These are phyloP conservation scores for Balansia obtecta DNA, from an alignment of 2,329 filamentous ascomycete genomes.

Conservation along the genomic window DNA sequence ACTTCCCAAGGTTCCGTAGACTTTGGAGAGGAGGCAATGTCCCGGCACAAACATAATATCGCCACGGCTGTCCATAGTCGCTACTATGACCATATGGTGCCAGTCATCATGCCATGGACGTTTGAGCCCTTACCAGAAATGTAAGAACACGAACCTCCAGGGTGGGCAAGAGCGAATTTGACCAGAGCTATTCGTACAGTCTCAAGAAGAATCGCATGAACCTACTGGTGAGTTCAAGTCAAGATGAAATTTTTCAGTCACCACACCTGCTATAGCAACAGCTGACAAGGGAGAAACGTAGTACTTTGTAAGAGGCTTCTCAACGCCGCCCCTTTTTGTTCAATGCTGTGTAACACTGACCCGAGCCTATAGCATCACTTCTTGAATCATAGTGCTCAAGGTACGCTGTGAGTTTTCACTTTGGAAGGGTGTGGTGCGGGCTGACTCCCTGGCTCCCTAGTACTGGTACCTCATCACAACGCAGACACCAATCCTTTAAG, in stretches of 20 bases:
- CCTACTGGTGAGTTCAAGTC: conserved; percentile 36
- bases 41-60: not conserved
- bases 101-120: conserved; percentile 40
- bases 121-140: conserved; percentile 35
- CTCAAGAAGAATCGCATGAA: conserved; percentile 61
- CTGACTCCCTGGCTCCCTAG: conserved; percentile 25
- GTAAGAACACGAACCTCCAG: conserved; percentile 10
- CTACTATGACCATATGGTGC: conserved; percentile 59
- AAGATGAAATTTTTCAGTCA: not conserved
- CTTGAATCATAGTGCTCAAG: conserved; percentile 66
- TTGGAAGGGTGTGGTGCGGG: not conserved
- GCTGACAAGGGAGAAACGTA: conserved; percentile 10
- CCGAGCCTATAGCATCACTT: conserved; percentile 37
- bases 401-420: conserved; percentile 12
- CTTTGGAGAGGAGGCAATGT: conserved; percentile 7
- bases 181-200: not conserved
- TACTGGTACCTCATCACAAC: conserved; percentile 38
- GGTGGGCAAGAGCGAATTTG: not conserved
- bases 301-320: conserved; percentile 32
- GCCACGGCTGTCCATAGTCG: not conserved
- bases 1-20: conserved; percentile 14
- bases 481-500: conserved; percentile 40
- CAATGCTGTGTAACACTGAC: not conserved
- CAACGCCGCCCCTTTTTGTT: not conserved
- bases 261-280: not conserved